These are phyloP conservation scores for Cytospora piceae DNA, from an alignment of 2,329 filamentous ascomycete genomes.

Conservation along the genomic window DNA sequence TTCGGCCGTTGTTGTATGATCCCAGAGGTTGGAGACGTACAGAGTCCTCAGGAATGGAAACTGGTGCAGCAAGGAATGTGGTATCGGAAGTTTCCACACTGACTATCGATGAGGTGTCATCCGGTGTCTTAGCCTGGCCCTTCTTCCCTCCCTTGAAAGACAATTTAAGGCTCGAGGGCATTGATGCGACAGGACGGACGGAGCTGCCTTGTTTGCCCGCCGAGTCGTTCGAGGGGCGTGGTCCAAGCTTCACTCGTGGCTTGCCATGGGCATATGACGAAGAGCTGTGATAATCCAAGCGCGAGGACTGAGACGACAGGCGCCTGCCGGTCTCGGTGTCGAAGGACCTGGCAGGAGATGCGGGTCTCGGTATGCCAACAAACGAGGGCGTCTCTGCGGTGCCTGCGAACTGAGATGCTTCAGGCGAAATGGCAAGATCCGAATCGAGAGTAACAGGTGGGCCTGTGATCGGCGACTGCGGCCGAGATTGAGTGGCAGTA, in stretches of 20 bases:
- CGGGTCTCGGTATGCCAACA: constrained; percentile 49
- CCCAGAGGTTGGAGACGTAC: constrained; percentile 37
- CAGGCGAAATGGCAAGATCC: constrained; percentile 54
- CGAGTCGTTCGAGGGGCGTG: constrained; percentile 75
- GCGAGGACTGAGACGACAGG: constrained; percentile 56
- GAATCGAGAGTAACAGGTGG: constrained; percentile 55
- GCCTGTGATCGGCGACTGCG: constrained; percentile 40
- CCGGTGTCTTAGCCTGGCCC: constrained; percentile 43
- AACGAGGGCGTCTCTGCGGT: constrained; percentile 57
- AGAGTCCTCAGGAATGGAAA: constrained; percentile 42
- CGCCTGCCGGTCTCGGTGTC: constrained; percentile 46
- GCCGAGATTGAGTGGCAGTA: constrained; percentile 35
- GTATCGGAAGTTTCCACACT: constrained; percentile 43
- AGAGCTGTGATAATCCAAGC: constrained; percentile 55
- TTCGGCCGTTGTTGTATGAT: constrained; percentile 41
- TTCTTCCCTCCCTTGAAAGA: constrained; percentile 63
- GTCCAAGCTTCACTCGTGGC: constrained; percentile 86
- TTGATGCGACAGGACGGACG: constrained; percentile 73
- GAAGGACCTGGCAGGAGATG: constrained; percentile 49
- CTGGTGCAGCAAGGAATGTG: constrained; percentile 42
- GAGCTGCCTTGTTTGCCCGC: constrained; percentile 64
- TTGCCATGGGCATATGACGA: constrained; percentile 59
- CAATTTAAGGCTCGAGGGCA: constrained; percentile 80
- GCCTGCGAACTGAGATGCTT: constrained; percentile 54
- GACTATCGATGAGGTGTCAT: constrained; percentile 41